A percentile compares a stretch with the other conserved stretches of the same genome.
These are phyloP conservation scores for Lactifluus hygrophoroides DNA, from an alignment of 768 basidiomycete species.

Conservation along the genomic window DNA sequence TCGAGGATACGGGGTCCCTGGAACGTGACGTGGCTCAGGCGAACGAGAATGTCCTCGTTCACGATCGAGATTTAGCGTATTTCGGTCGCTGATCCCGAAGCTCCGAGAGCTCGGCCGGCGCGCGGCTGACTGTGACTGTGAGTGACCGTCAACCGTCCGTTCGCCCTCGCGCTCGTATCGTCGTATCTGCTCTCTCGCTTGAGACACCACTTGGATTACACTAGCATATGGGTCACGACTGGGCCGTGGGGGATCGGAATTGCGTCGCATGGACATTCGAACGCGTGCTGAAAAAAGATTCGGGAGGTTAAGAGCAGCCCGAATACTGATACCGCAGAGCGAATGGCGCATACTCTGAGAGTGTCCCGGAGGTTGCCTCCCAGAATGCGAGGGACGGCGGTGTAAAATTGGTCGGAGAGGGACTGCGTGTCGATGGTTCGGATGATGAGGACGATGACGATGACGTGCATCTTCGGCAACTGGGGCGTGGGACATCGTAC, in stretches of 20 bases:
- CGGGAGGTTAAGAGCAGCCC: not conserved
- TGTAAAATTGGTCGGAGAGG: conserved; percentile 14
- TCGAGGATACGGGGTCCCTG: conserved; percentile 12
- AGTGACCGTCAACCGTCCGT: not conserved
- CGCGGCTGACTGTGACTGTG: not conserved
- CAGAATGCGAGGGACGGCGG: not conserved
- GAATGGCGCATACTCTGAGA: conserved; percentile 5
- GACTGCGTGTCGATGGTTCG: conserved; percentile 15
- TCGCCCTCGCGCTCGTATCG: not conserved
- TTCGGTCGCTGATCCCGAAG: conserved; percentile 11
- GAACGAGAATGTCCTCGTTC: not conserved
- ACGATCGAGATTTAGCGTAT: conserved; percentile 8
- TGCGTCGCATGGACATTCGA: conserved; percentile 8
- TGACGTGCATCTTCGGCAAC: not conserved
- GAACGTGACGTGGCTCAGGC: conserved; percentile 14
- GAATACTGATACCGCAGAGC: not conserved
- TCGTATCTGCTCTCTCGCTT: conserved; percentile 6
- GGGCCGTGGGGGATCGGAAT: conserved; percentile 2
- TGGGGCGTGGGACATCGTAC: conserved; percentile 13
- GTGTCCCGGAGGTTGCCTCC: conserved; percentile 1
- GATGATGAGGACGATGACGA: conserved; percentile 5
- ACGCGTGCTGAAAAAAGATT: conserved; percentile 1
- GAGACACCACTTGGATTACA: conserved; percentile 4
- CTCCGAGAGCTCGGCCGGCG: not conserved
- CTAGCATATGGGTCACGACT: conserved; percentile 9